Percentiles rank a stretch among this genome's conserved stretches.
These are phyloP conservation scores for Calocybe indica DNA, from an alignment of 768 basidiomycete species.

Conservation along the genomic window DNA sequence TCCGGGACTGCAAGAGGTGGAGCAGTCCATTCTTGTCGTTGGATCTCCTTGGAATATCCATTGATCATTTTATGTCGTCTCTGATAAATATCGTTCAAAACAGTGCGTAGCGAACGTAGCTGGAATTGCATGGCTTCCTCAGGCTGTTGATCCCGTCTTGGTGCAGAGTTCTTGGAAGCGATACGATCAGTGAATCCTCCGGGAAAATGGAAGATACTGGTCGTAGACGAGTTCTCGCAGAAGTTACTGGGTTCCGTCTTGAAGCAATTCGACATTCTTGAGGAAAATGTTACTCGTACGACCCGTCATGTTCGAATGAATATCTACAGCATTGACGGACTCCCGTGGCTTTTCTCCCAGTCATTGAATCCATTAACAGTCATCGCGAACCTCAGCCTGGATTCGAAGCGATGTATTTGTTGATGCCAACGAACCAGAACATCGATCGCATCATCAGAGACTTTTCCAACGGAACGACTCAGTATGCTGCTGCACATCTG, in stretches of 20 bases:
- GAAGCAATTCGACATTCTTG: conserved; percentile 89
- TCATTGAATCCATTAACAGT: conserved; percentile 86
- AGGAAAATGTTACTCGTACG: conserved; percentile 95
- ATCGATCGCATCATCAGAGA: conserved; percentile 88
- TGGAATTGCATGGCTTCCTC: background rate
- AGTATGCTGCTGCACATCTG: conserved; percentile 82
- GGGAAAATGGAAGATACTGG: conserved; percentile 93
- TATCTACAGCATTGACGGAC: too few species aligned
- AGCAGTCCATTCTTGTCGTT: too few species aligned
- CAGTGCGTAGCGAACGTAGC: conserved; percentile 24
- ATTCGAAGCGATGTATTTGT: conserved; percentile 88
- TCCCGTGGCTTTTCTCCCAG: conserved; percentile 33
- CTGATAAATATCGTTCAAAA: conserved; percentile 36
- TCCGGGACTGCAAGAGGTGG: too few species aligned
- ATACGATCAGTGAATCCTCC: conserved; percentile 85
- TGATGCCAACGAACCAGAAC: conserved; percentile 94
- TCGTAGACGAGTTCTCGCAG: conserved; percentile 91
- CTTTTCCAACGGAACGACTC: conserved; percentile 50
- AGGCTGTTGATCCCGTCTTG: background rate
- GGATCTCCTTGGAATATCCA: too few species aligned
- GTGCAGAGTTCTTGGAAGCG: conserved; percentile 77
- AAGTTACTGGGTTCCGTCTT: conserved; percentile 78
- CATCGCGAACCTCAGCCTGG: conserved; percentile 77
- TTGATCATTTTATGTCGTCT: conserved; percentile 23
- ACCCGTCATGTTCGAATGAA: conserved; percentile 8